Evolutionary conservation across 345 rosid genomes (phyloP), one percentile per base, ranked within the genome.

Genomic region (Cochlearia excelsa): DNA sequence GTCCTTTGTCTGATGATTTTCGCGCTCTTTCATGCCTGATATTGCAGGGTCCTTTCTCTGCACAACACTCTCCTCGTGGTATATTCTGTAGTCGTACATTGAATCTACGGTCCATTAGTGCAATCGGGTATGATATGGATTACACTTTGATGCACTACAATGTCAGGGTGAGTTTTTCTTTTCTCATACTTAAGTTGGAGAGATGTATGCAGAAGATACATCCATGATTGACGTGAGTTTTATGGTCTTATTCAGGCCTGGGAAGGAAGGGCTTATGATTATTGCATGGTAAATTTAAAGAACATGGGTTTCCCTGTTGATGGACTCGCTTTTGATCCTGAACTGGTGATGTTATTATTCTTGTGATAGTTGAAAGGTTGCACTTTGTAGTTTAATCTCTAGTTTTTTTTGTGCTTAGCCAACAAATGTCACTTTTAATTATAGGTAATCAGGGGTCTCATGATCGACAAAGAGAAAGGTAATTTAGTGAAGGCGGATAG

Each of bases 51-150:
- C 96, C 96, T 61, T 77, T 75, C 67, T 79, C 88, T 3, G 83
- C 82, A 0, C 90, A 88, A 75, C 76, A 78, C 71, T 88, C 96
- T 46, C 80, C 96, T 67, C 86, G 90, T 27, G 98, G 98, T 57
- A 86, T 92, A 62, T 92, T 92, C 67, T 92, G 98, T 74, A 92
- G 80, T 68, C 92, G 98, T 51, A 92, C 96, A 9, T 66, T 92
- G 79, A 88, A 92, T 76, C 86, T 92, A 26, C 85, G 96, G 54
- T 92, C 98, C 48, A 88, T 92, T 54, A 88, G 95, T 79, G 95
- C 82, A 26, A 92, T 92, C 72, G 98, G 98, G 67, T 92, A 92
- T 64, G 98, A 92, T 80, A 92, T 92, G 98, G 98, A 92, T 79
- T 92, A 92, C 73, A 92, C 98, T 67, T 74, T 92, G 84, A 79